Evolutionary conservation across 148 eudicot genomes (phyloP).

Genomic region (Agrostemma githago): DNA sequence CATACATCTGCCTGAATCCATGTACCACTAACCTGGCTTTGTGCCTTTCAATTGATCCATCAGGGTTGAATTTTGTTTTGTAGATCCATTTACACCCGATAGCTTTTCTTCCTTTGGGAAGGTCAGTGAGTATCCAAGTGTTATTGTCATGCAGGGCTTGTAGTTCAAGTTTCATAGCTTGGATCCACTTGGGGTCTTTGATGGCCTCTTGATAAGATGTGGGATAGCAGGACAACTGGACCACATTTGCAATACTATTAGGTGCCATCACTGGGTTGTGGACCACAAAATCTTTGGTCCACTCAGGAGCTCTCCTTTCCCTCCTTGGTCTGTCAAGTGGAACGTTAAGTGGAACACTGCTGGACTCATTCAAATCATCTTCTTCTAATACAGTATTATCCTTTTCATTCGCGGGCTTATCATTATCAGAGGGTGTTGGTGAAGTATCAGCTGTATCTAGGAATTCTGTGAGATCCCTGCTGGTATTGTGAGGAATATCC

Average conservation of each 20-base stretch:
- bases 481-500: too few relatives aligned
- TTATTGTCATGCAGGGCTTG: background rate
- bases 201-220: background rate
- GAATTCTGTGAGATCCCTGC: too few relatives aligned
- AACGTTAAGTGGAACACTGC: too few relatives aligned
- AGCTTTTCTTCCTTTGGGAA: background rate
- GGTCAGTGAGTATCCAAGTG: background rate
- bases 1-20: background rate
- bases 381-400: too few relatives aligned
- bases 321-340: too few relatives aligned
- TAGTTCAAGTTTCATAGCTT: background rate
- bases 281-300: background rate
- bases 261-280: background rate
- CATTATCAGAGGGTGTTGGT: too few relatives aligned
- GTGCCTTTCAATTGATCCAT: background rate
- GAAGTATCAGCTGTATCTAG: too few relatives aligned
- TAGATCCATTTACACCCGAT: constrained; percentile 7
- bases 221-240: background rate
- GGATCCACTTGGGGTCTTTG: background rate
- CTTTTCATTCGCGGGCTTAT: too few relatives aligned
- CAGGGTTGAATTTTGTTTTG: background rate
- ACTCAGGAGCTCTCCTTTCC: background rate
- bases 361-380: too few relatives aligned
- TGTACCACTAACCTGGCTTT: background rate
- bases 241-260: background rate